Conservation (phyloP, 805 yeast species). For the Yamadazyma nakazawae region DNA sequence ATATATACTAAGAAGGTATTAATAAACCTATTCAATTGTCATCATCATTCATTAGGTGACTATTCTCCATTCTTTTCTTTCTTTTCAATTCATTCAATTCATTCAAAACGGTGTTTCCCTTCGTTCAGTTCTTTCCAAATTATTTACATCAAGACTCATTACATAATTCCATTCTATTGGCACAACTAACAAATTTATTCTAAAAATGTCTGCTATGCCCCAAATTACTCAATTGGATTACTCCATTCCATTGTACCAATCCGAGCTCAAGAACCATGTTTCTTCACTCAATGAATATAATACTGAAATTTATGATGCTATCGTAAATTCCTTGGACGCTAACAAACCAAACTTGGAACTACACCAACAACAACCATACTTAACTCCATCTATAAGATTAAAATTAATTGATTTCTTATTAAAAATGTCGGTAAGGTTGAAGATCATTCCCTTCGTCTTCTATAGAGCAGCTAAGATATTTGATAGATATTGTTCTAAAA, state of each 20-base stretch:
- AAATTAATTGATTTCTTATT: constrained; percentile 76
- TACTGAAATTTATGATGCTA: constrained; percentile 43
- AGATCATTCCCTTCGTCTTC: constrained; percentile 65
- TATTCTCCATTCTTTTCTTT: not conserved
- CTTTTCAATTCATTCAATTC: constrained; percentile 5
- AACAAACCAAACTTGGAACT: constrained; percentile 50
- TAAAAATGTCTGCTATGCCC: constrained; percentile 17
- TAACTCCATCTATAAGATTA: constrained; percentile 68
- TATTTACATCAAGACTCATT: not conserved
- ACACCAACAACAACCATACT: constrained; percentile 85
- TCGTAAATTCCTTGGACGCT: constrained; percentile 29
- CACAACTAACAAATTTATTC: not conserved
- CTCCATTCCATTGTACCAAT: constrained; percentile 46
- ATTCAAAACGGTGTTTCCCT: constrained; percentile 2
- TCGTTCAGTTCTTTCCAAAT: constrained; percentile 4
- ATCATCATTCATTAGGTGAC: not conserved
- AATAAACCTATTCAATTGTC: not conserved
- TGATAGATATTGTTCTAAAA: constrained; percentile 86
- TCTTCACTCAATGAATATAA: constrained; percentile 49
- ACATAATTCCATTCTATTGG: not conserved
- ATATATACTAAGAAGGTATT: not conserved
- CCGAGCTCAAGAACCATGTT: constrained; percentile 49
- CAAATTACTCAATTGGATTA: constrained; percentile 42
- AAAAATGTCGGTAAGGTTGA: constrained; percentile 62
- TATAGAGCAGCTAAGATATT: constrained; percentile 70